Evolutionary conservation across 768 basidiomycete species (phyloP).

Genomic region (Suillus ampliporus): DNA sequence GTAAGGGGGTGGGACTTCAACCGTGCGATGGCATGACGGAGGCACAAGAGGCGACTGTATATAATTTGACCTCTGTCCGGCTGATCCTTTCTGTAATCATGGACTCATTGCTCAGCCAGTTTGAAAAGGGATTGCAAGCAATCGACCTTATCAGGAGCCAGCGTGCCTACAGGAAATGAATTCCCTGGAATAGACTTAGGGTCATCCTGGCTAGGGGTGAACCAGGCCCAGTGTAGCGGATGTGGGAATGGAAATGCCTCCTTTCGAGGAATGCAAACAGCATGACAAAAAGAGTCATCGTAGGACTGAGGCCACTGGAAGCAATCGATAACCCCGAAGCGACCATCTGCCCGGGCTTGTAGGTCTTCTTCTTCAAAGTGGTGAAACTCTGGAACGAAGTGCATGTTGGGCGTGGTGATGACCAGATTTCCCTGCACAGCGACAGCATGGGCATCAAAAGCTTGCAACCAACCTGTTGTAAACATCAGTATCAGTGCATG

Average conservation of each 20-base stretch:
- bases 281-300: background rate
- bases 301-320: constrained; percentile 14
- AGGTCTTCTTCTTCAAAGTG: background rate
- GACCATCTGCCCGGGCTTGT: background rate
- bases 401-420: constrained; percentile 6
- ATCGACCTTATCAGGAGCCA: constrained; percentile 6
- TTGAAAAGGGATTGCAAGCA: background rate
- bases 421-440: background rate
- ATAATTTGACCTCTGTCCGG: constrained; percentile 8
- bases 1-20: constrained; percentile 11
- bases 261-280: background rate
- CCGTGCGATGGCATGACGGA: background rate
- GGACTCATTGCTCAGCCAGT: background rate
- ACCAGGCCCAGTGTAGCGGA: constrained; percentile 10
- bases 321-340: background rate
- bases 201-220: constrained; percentile 2
- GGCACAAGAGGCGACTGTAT: background rate
- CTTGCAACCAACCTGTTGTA: background rate
- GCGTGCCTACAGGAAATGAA: constrained; percentile 8
- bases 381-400: background rate
- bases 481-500: background rate
- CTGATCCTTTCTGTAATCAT: background rate
- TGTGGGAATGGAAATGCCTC: constrained; percentile 12
- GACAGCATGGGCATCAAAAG: background rate
- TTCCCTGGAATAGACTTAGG: background rate